Evolutionary conservation across 1,284 basidiomycete genomes (phyloP).

Genomic region (Rhizopogon hawkerae): DNA sequence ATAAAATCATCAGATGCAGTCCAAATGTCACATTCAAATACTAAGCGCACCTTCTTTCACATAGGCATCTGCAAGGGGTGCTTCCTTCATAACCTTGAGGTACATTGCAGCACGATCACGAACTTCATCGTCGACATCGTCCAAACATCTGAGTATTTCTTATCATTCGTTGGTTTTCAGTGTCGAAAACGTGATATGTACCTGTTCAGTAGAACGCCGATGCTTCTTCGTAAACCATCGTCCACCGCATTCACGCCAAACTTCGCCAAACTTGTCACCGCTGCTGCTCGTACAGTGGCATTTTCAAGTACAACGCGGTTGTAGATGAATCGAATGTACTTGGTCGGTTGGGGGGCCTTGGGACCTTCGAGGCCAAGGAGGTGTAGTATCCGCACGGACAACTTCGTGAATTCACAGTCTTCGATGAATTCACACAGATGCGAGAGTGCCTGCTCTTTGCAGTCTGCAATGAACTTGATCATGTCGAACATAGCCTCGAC

Average conservation of each 20-base stretch:
- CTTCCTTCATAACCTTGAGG: constrained; percentile 76
- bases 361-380: constrained; percentile 95
- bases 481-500: constrained; percentile 99
- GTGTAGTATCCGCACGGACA: constrained; percentile 94
- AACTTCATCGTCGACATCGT: constrained; percentile 99
- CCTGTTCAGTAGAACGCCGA: constrained; percentile 80
- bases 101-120: constrained; percentile 96
- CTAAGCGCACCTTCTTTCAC: constrained; percentile 73
- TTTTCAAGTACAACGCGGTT: constrained; percentile 99
- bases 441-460: constrained; percentile 93
- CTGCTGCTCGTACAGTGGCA: constrained; percentile 94
- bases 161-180: constrained; percentile 6
- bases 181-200: constrained; percentile 23
- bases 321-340: constrained; percentile 99
- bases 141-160: constrained; percentile 64
- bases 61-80: constrained; percentile 75
- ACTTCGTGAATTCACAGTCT: constrained; percentile 99
- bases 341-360: constrained; percentile 89
- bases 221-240: constrained; percentile 71
- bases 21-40: not conserved
- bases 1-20: constrained; percentile 6
- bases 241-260: constrained; percentile 90
- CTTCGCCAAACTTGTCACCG: constrained; percentile 91
- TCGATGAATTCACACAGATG: constrained; percentile 99
- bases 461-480: constrained; percentile 96